Conservation (phyloP, 2,329 filamentous ascomycete genomes). For the Penicillium olsonii region DNA sequence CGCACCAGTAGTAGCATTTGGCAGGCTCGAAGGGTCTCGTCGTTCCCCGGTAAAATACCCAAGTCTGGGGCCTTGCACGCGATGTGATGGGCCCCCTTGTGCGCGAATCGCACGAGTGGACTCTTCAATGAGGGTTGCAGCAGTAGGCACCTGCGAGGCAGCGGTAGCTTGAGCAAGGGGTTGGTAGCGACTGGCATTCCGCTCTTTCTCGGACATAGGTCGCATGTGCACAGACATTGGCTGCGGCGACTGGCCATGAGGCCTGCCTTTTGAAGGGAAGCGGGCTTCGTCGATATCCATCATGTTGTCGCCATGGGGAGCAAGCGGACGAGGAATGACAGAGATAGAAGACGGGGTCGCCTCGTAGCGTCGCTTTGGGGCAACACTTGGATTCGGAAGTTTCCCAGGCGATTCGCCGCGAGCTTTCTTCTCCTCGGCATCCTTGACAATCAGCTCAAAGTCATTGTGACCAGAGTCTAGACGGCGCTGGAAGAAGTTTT, state of each 20-base stretch:
- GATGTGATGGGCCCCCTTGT: conserved; percentile 33
- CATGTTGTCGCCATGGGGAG: conserved; percentile 43
- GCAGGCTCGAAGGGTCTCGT: conserved; percentile 31
- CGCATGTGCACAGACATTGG: conserved; percentile 34
- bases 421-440: conserved; percentile 47
- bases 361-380: conserved; percentile 52
- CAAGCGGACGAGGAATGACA: conserved; percentile 44
- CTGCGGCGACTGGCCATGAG: conserved; percentile 33
- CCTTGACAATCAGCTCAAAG: conserved; percentile 45
- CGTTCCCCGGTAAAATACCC: conserved; percentile 49
- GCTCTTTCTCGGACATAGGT: conserved; percentile 38
- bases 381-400: conserved; percentile 45
- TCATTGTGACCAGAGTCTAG: conserved; percentile 47
- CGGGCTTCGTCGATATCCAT: conserved; percentile 35
- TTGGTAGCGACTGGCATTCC: conserved; percentile 36
- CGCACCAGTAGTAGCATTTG: conserved; percentile 26
- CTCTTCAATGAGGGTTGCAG: conserved; percentile 37
- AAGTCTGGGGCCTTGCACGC: conserved; percentile 43
- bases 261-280: conserved; percentile 33
- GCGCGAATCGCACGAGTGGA: conserved; percentile 33
- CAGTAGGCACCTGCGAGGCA: conserved; percentile 27
- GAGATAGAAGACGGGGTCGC: conserved; percentile 44
- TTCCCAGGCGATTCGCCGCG: conserved; percentile 47
- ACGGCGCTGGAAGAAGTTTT: conserved; percentile 52
- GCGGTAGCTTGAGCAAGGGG: conserved; percentile 43